Evolutionary conservation across 345 rosid species (phyloP).

Genomic region (Xanthoceras sorbifolium): DNA sequence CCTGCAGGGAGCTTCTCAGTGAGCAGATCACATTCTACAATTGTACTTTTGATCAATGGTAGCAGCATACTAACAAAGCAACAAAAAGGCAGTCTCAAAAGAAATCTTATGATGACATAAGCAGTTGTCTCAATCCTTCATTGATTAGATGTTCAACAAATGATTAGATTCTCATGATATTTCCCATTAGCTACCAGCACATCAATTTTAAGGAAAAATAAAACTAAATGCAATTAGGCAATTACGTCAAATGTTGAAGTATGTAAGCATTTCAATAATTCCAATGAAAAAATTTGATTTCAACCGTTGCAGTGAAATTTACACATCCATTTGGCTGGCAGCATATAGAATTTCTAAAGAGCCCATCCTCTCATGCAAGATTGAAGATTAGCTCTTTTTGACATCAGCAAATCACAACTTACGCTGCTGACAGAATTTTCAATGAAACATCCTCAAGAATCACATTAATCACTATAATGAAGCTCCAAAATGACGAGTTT

Average conservation of each 20-base stretch:
- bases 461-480: not conserved
- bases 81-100: not conserved
- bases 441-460: not conserved
- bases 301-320: not conserved
- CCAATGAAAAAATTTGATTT: not conserved
- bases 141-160: not conserved
- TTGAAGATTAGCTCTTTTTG: not conserved
- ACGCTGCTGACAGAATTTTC: not conserved
- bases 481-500: not conserved
- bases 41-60: not conserved
- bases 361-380: not conserved
- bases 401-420: slow-evolving; percentile 5
- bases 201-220: not conserved
- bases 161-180: not conserved
- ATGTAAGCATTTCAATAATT: not conserved
- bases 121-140: not conserved
- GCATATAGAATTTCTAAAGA: not conserved
- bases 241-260: not conserved
- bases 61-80: not conserved
- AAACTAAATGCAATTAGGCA: not conserved
- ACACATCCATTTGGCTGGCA: not conserved
- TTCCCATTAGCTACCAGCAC: not conserved
- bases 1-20: slow-evolving; percentile 47
- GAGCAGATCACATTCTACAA: not conserved
- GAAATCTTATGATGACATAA: not conserved